Conservation (phyloP, 768 basidiomycete genomes). For the Macrolepiota dolichaula region DNA sequence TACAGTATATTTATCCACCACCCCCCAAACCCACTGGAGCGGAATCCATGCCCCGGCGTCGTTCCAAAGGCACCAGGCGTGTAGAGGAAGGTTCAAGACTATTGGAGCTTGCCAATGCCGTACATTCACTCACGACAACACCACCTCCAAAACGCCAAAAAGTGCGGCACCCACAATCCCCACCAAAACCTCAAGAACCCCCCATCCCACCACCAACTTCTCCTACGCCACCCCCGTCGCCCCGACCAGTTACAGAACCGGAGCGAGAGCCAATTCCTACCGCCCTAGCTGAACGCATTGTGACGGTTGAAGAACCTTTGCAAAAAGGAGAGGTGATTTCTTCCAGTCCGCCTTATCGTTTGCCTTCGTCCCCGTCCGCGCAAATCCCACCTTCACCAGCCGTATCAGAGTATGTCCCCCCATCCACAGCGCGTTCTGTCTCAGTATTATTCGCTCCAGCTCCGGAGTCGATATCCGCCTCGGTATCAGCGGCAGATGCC, state of each 20-base stretch:
- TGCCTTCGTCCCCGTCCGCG: neutral
- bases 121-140: neutral
- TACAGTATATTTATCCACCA: neutral
- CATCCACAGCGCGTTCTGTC: neutral
- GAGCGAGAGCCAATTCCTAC: conserved; percentile 7
- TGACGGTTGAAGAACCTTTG: neutral
- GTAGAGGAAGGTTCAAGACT: conserved; percentile 4
- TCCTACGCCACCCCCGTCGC: neutral
- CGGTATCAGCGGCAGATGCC: neutral
- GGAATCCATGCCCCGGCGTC: neutral
- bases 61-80: neutral
- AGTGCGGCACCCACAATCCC: neutral
- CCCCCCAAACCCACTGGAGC: neutral
- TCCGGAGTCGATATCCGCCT: neutral
- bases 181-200: neutral
- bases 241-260: neutral
- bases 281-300: conserved; percentile 4
- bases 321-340: neutral
- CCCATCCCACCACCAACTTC: neutral
- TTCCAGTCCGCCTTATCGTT: conserved; percentile 18
- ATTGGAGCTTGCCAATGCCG: conserved; percentile 9
- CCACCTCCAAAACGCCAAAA: conserved; percentile 6
- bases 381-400: neutral
- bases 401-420: neutral
- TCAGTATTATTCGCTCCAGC: neutral